A percentile compares a stretch with the other conserved stretches of the same genome.
Conservation (phyloP, 495 filamentous ascomycete genomes). For the Peziza echinospora region DNA sequence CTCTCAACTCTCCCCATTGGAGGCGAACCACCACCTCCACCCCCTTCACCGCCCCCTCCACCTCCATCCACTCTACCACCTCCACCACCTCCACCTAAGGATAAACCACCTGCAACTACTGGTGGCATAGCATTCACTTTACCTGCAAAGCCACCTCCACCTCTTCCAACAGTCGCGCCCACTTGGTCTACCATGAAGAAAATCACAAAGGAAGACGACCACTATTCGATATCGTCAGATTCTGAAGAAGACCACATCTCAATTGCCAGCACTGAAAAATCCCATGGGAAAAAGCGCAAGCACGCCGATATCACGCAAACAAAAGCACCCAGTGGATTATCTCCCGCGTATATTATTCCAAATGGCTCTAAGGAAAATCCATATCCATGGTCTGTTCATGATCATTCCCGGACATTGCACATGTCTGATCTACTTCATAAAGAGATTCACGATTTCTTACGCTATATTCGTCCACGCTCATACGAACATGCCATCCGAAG, state of each 20-base stretch:
- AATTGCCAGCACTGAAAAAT: neutral
- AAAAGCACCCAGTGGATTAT: slow-evolving; percentile 10
- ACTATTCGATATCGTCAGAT: no score
- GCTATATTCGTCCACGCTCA: slow-evolving; percentile 51
- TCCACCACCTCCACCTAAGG: slow-evolving; percentile 3
- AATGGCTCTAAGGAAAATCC: slow-evolving; percentile 22
- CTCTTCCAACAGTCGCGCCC: neutral
- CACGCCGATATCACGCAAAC: slow-evolving; percentile 36
- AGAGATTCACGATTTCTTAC: slow-evolving; percentile 72
- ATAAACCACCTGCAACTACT: neutral
- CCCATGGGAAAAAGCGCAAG: slow-evolving; percentile 13
- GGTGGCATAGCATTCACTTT: neutral
- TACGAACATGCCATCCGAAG: slow-evolving; percentile 56
- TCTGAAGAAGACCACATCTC: neutral
- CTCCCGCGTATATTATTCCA: slow-evolving; percentile 9
- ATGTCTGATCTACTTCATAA: slow-evolving; percentile 36
- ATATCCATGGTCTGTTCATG: slow-evolving; percentile 29
- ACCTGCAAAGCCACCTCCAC: neutral
- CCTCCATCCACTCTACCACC: slow-evolving; percentile 5
- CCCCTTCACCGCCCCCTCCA: slow-evolving; percentile 8
- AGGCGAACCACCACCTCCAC: slow-evolving; percentile 6
- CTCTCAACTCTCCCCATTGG: neutral
- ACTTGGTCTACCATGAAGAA: neutral
- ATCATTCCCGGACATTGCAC: neutral
- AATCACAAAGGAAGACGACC: no score